Evolutionary conservation across 164 flowering plant genomes (phyloP).

Genomic region (Platanus orientalis): DNA sequence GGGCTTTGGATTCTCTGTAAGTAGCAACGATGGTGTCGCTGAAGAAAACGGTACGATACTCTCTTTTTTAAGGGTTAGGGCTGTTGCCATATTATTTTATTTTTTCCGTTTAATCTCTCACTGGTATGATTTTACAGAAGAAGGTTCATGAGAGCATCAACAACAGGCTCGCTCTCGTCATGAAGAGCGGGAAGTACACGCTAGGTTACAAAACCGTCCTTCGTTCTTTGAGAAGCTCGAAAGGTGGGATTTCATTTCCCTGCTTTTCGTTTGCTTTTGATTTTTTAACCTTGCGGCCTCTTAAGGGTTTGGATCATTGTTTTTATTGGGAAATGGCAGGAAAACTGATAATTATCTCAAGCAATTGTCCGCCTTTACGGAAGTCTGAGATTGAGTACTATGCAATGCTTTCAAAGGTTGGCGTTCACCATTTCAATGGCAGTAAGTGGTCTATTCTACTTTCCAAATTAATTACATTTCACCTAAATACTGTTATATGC

Average conservation of each 20-base stretch:
- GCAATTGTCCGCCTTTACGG: constrained; percentile 27
- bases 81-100: not conserved
- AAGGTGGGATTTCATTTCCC: constrained; percentile 4
- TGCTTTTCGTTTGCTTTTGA: not conserved
- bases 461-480: too few species aligned
- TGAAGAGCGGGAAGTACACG: constrained; percentile 74
- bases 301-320: not conserved
- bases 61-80: not conserved
- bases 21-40: constrained; percentile 14
- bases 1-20: constrained; percentile 11
- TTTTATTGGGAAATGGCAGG: constrained; percentile 10
- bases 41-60: constrained; percentile 14
- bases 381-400: constrained; percentile 31
- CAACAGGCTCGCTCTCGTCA: constrained; percentile 72
- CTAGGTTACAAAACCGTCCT: constrained; percentile 31
- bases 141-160: constrained; percentile 83
- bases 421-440: constrained; percentile 28
- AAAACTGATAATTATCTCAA: constrained; percentile 22
- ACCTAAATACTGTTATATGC: not conserved
- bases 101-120: not conserved
- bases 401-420: constrained; percentile 28
- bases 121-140: constrained; percentile 39
- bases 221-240: constrained; percentile 22
- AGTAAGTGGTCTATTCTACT: constrained; percentile 13
- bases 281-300: not conserved